Evolutionary conservation across 495 filamentous ascomycete species (phyloP), one percentile per base, ranked within the genome.

Genomic region (Parathielavia appendiculata): DNA sequence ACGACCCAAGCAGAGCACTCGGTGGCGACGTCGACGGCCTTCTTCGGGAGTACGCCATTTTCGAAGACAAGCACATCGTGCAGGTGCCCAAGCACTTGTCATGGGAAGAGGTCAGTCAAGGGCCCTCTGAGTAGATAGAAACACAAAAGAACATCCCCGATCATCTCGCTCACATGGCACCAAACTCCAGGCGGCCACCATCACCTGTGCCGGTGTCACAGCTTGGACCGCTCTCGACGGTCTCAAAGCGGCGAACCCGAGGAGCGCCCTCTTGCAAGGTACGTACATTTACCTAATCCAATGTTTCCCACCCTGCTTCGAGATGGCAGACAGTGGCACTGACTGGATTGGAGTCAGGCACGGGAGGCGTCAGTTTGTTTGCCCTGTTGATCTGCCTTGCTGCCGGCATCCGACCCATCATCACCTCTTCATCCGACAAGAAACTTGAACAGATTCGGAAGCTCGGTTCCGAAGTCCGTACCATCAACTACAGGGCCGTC

Each of bases 371-470:
- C 14, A 64, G 61, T 53, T 36, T 64, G 48, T 58, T 56, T 16
- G 62, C 51, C 1, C 57, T 62, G 11, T 26, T 63, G 13, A 47
- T 71, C 47, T 55, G 55, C 14, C 54, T 69, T 11, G 69, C 63
- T 0, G 61, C 47, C 5, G 68, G 69, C 11, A 22, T 68, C 20
- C 62, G 19, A 9, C 59, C 66, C 1, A 75, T 76, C 51, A 75
- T 76, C 56, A 76, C 70, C 1, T 76, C 74, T 1, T 74, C 70
- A 1, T 72, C 70, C 1, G 71, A 76, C 46, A 59, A 48, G 30
- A 64, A 70, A 40, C 64, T 73, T 5, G 57, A 58, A 7, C 48
- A 47, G 0, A 10, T 39, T 8, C 20, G 34, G 14, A 48, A 48
- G 17, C 44, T 34, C 2, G 44, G 5, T 11, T 44, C 58, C 12